Evolutionary conservation across 306 rosid genomes (phyloP), one percentile per base, ranked within the genome.

Genomic region (Astragalus membranaceus): DNA sequence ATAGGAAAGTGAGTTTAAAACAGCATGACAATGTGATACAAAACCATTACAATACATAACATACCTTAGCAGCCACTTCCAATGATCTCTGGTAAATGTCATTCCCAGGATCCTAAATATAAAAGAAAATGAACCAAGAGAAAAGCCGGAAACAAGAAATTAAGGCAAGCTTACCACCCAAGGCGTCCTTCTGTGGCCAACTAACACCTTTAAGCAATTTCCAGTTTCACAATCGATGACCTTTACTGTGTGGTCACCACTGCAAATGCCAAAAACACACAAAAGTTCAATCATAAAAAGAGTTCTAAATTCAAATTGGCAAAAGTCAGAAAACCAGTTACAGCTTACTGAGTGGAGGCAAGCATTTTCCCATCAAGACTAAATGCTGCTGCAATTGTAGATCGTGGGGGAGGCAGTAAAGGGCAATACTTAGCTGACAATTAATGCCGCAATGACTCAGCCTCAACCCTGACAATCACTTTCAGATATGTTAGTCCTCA

Each of bases 51-150:
- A 49, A 86, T 84, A 65, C 43, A 48, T 8, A 48, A 51, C 56
- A 74, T 83, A 92, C 97, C 98, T 93, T 88, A 26, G 86, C 79
- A 74, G 96, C 61, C n/a, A 93, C 90, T 79, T 93, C 97, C 77
- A 88, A 76, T n/a, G 96, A 90, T 79, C 90, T 88, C 26, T 8
- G 78, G 80, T 93, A 93, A 7, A 77, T 69, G 2, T 84, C 95
- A 78, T 88, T 93, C 2, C 73, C 71, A 10, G 98, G 98, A 5
- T 90, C 93, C 98, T 93, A 70, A 55, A 56, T 29, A 56, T n/a
- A 65, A 44, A 10, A 36, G 26, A 39, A 63, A 53, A 55, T 0
- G 10, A 16, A 32, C 37, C 37, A 61, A 6, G 59, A 61, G 10
- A 79, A 69, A 53, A 57, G 50, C 49, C 26, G 51, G 64, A 59